Conservation (phyloP, 345 rosid genomes). For the Citrus cavaleriei region DNA sequence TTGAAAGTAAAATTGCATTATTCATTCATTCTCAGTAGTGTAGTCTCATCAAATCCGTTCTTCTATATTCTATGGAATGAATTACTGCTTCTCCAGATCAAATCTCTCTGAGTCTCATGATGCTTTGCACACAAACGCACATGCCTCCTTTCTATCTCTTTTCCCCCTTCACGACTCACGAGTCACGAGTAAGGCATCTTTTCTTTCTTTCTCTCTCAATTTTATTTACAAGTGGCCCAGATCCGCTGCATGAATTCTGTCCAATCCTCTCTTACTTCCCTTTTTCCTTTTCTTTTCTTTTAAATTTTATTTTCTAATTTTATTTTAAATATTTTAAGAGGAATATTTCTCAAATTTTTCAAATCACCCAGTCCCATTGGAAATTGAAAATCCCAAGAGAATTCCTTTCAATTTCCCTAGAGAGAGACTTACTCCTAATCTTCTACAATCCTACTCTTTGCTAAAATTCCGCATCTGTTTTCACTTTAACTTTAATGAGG, state of each 20-base stretch:
- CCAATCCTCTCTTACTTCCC: conserved; percentile 24
- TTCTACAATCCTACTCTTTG: not conserved
- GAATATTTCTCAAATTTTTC: not conserved
- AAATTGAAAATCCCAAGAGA: conserved; percentile 55
- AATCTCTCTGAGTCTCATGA: conserved; percentile 16
- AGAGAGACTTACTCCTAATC: not conserved
- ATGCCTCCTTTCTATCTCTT: conserved; percentile 39
- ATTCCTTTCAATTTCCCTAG: conserved; percentile 15
- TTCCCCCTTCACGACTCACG: conserved; percentile 37
- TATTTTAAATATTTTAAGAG: not conserved
- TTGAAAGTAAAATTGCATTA: not conserved
- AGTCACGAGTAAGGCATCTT: conserved; percentile 52
- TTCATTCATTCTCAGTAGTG: not conserved
- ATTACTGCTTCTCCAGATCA: not conserved
- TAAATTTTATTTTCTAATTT: not conserved
- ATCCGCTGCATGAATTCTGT: conserved; percentile 57
- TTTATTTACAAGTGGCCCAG: conserved; percentile 22
- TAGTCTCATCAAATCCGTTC: not conserved
- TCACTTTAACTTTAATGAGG: not conserved
- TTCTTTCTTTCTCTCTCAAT: conserved; percentile 3
- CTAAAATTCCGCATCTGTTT: not conserved
- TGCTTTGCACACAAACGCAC: conserved; percentile 25
- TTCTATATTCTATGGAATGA: not conserved
- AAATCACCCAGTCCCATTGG: conserved; percentile 24
- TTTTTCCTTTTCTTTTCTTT: not conserved